Evolutionary conservation across 1,284 basidiomycete species (phyloP).

Genomic region (Coriolopsis trogii): DNA sequence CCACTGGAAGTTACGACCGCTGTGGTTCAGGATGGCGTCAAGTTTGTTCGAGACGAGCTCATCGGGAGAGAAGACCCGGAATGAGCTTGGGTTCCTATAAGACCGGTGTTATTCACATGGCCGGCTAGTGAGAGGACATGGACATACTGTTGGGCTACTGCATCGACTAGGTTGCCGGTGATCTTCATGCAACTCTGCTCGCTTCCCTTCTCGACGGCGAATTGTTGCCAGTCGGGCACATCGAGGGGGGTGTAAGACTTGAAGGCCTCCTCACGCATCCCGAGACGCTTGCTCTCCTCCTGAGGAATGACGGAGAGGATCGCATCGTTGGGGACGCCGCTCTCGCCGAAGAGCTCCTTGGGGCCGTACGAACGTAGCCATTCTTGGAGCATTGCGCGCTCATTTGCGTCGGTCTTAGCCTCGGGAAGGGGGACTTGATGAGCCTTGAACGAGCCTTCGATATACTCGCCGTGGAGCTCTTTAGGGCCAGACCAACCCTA

Average conservation of each 20-base stretch:
- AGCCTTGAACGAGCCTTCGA: constrained; percentile 78
- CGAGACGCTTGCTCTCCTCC: constrained; percentile 56
- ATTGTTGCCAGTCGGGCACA: constrained; percentile 68
- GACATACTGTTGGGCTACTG: constrained; percentile 58
- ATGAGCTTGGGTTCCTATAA: constrained; percentile 67
- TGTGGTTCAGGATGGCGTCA: constrained; percentile 70
- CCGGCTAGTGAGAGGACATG: not conserved
- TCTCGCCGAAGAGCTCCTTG: constrained; percentile 59
- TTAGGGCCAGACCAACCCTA: constrained; percentile 73
- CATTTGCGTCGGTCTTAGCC: constrained; percentile 63
- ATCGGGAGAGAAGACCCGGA: constrained; percentile 92
- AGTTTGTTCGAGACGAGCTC: constrained; percentile 91
- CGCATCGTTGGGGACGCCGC: constrained; percentile 51
- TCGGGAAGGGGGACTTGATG: constrained; percentile 84
- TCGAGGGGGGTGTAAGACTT: constrained; percentile 61
- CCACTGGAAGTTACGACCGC: constrained; percentile 81
- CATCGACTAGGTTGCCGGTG: constrained; percentile 60
- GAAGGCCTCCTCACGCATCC: constrained; percentile 69
- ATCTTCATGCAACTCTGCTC: constrained; percentile 82
- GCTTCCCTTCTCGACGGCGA: constrained; percentile 53
- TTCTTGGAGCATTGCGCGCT: constrained; percentile 62
- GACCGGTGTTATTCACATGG: not conserved
- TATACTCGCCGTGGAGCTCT: constrained; percentile 61
- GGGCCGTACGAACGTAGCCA: constrained; percentile 77
- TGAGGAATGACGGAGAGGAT: constrained; percentile 64